phyloP scores from a whole-genome alignment of 352 stramenopile species.

The Poterioochromonas sp. region DNA sequence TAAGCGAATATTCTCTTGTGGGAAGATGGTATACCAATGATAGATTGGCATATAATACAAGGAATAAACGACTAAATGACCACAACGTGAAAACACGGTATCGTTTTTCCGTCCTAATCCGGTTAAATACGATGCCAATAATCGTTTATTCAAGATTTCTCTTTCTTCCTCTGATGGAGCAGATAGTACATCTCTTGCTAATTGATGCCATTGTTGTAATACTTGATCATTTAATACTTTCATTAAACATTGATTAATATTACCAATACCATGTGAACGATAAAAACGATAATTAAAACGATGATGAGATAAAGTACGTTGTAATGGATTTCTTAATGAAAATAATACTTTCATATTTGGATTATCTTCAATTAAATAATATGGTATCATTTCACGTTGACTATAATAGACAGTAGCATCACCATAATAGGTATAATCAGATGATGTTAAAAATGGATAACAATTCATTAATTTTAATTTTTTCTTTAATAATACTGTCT shows the following conservation, averaged over 20 bases:
- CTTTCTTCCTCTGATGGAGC: background rate
- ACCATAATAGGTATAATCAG: background rate
- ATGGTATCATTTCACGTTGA: background rate
- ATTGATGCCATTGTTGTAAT: background rate
- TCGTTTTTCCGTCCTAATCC: background rate
- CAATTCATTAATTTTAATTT: background rate
- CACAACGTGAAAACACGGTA: background rate
- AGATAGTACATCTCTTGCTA: background rate
- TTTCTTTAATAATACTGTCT: too few relatives aligned
- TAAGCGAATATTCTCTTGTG: background rate
- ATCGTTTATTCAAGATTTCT: background rate
- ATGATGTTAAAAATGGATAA: background rate
- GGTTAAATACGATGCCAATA: background rate
- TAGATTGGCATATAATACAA: constrained; percentile 12
- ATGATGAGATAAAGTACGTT: background rate
- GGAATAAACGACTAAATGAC: background rate
- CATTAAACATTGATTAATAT: background rate
- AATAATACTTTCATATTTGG: constrained; percentile 6
- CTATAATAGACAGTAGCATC: constrained; percentile 7
- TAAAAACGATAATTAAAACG: background rate
- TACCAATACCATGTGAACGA: background rate
- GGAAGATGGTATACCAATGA: background rate
- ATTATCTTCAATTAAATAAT: background rate
- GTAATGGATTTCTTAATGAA: background rate
- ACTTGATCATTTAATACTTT: background rate